Conservation (phyloP, 2,329 filamentous ascomycete species). For the Aspergillus sp. region DNA sequence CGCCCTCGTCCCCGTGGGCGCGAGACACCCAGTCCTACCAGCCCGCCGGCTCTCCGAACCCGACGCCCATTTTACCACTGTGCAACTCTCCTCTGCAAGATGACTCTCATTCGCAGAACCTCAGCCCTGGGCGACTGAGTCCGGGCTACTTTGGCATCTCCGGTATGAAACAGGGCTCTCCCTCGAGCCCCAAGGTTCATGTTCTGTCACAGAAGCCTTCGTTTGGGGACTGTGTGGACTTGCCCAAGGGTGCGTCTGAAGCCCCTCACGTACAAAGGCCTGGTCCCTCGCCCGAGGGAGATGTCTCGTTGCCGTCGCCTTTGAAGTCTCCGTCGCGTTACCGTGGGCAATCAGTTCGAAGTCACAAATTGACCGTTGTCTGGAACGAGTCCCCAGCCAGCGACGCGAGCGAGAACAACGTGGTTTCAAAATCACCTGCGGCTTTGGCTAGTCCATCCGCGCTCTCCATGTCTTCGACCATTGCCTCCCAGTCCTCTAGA, state of each 20-base stretch:
- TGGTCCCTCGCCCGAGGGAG: not conserved
- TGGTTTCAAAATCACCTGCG: too few species aligned
- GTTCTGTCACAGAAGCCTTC: constrained; percentile 54
- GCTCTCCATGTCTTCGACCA: not conserved
- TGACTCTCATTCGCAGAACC: constrained; percentile 9
- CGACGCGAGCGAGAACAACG: not conserved
- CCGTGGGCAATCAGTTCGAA: not conserved
- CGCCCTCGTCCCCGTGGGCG: constrained; percentile 25
- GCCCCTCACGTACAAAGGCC: constrained; percentile 2
- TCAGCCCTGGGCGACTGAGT: constrained; percentile 39
- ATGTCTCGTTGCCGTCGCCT: not conserved
- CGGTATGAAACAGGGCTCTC: constrained; percentile 48
- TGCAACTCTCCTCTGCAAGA: constrained; percentile 14
- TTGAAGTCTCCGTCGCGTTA: not conserved
- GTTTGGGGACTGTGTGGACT: constrained; percentile 69
- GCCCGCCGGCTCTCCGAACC: constrained; percentile 11
- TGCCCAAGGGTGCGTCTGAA: constrained; percentile 42
- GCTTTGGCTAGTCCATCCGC: not conserved
- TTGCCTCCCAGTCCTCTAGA: not conserved
- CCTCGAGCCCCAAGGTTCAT: constrained; percentile 39
- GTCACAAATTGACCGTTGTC: not conserved
- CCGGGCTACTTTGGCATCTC: constrained; percentile 82
- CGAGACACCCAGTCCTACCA: constrained; percentile 15
- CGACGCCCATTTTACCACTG: constrained; percentile 12
- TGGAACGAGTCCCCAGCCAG: not conserved